Evolutionary conservation across 768 basidiomycete species (phyloP), one percentile per base, ranked within the genome.

Genomic region (Boletus bicolor): DNA sequence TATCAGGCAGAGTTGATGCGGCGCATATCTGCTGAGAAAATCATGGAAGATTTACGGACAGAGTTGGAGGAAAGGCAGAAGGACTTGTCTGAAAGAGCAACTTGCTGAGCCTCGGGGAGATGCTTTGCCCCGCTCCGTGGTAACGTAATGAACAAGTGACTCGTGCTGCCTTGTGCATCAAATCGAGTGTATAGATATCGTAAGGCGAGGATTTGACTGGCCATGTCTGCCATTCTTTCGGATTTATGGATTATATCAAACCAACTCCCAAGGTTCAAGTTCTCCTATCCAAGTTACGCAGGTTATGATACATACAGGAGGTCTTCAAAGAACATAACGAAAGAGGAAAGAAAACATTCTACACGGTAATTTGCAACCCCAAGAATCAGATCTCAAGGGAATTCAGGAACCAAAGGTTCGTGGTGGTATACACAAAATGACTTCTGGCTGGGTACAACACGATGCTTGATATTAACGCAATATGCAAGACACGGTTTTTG

Each of bases 11-110:
- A 77, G 42, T 36, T 71, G 46, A 60, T 49, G 30, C 64, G 58
- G 43, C 74, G 74, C 34, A 58, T 69, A 39, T 61, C 54, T 37
- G 72, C 69, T 1, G 75, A 76, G 53, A 50, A 60, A 52, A 57
- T 51, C 28, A 55, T 64, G 38, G 51, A 58, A 39, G 58, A 54
- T 11, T 47, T 71, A 49, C 64, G 54, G 30, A 38, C n/a, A 32
- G 35, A 55, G 24, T 24, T 64, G 43, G 50, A 53, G 19, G 36
- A 46, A 34, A 51, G n/a, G 24, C 54, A 37, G 28, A 32, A 43
- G 14, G 37, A 51, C 32, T 17, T 24, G 3, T 15, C 39, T 30
- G 4, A 11, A 28, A 26, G 35, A 24, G 7, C 32, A 30, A 35
- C 32, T 15, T 26, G 35, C 30, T 43, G 44, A 46, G 28, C 42